A percentile compares a stretch with the other conserved stretches of the same genome.
phyloP scores from a whole-genome alignment of 805 yeast species.

The Candida methanosorbosa region DNA sequence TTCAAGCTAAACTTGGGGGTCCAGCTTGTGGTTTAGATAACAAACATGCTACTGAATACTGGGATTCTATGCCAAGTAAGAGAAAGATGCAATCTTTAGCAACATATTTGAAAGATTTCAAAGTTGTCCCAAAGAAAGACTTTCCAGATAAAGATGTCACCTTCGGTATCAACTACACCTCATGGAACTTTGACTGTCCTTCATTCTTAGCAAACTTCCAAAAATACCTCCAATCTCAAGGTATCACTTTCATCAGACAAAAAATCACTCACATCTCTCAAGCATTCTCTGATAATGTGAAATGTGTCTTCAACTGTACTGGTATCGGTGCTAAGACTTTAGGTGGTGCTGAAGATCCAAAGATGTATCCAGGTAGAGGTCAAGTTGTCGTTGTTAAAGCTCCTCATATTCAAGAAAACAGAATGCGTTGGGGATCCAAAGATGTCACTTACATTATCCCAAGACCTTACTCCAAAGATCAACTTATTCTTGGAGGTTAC shows the following conservation, averaged over 20 bases:
- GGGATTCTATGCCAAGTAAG: conserved; percentile 41
- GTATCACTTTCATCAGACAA: conserved; percentile 42
- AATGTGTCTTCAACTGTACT: conserved; percentile 63
- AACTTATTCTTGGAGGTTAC: conserved; percentile 70
- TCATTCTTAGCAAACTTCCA: conserved; percentile 41
- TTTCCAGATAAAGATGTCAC: conserved; percentile 41
- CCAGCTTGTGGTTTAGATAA: conserved; percentile 44
- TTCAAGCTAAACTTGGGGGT: conserved; percentile 43
- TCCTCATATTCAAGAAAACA: conserved; percentile 56
- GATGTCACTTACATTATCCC: conserved; percentile 65
- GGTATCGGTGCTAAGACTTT: conserved; percentile 61
- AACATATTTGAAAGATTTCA: conserved; percentile 41
- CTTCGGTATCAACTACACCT: conserved; percentile 46
- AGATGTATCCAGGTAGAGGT: conserved; percentile 68
- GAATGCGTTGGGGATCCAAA: conserved; percentile 51
- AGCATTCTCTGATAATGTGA: conserved; percentile 33
- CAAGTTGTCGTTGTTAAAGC: conserved; percentile 70
- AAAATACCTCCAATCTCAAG: conserved; percentile 32
- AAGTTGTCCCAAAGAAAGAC: conserved; percentile 25
- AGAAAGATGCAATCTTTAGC: conserved; percentile 38
- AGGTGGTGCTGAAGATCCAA: conserved; percentile 56
- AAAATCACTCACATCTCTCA: conserved; percentile 47
- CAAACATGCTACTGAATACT: conserved; percentile 48
- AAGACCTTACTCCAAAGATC: conserved; percentile 57
- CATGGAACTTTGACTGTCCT: conserved; percentile 74